Evolutionary conservation across 352 stramenopile genomes (phyloP), one percentile per base, ranked within the genome.

Genomic region (Saprolegnia diclina): DNA sequence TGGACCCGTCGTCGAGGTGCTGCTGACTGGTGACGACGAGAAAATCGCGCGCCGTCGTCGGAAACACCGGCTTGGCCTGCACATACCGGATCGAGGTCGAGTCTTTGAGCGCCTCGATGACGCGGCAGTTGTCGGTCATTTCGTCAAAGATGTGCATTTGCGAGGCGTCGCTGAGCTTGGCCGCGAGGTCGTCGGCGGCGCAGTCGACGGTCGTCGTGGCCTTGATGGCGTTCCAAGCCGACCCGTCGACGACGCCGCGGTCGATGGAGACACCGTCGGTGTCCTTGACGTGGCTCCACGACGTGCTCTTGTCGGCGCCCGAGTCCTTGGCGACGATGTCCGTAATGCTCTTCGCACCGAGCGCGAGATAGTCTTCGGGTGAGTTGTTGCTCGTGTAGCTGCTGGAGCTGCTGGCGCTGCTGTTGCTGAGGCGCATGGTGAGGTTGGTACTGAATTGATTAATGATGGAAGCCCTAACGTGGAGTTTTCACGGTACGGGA

Each of bases 51-150:
- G 80, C 82, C 18, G 83, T 79, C 50, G 90, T 83, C 5, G 83
- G 85, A 67, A 93, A 91, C 55, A 91, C 76, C 16, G 76, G 83
- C 72, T 93, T 93, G 79, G 79, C 90, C 11, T 77, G 82, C 37
- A 91, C 80, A 66, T 93, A 81, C 44, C 84, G 83, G 56, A 91
- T 76, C 38, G 77, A 84, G 10, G 78, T 74, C 16, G 72, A 69
- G 11, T 40, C 46, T 57, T 89, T 78, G 61, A 93, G 71, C 22
- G 85, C 84, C 29, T 77, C 71, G 21, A 88, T 59, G 40, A 66
- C 57, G 24, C 21, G 14, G 40, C 32, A 45, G 19, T 73, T 74
- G 62, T 91, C 85, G 64, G 85, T 93, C 83, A 91, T 93, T 54
- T 91, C 81, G 71, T 93, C 85, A 45, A 91, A 80, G 73, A 90